Evolutionary conservation across 345 rosid genomes (phyloP).

Genomic region (Bruguiera sexangula): DNA sequence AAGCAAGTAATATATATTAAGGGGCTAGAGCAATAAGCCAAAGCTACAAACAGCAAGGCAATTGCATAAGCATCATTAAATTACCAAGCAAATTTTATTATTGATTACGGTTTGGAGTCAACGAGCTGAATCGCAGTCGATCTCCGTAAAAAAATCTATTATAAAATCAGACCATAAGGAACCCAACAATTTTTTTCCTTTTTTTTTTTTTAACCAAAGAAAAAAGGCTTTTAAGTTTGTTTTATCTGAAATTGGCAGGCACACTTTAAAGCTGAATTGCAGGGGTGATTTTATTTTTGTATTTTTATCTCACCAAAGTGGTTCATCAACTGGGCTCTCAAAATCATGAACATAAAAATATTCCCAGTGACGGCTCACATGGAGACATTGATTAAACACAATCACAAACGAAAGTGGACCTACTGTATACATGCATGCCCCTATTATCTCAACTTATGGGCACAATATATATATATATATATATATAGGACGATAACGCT

Average conservation of each 20-base stretch:
- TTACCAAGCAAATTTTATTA: too few relatives aligned
- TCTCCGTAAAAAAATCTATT: too few relatives aligned
- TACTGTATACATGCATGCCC: not conserved
- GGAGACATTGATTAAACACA: not conserved
- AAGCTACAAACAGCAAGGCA: too few relatives aligned
- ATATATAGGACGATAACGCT: not conserved
- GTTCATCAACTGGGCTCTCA: not conserved
- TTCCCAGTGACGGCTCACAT: too few relatives aligned
- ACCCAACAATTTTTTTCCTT: not conserved
- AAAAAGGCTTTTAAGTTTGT: not conserved
- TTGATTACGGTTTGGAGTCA: too few relatives aligned
- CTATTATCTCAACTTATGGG: not conserved
- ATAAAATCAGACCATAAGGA: not conserved
- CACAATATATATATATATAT: too few relatives aligned
- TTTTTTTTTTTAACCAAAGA: not conserved
- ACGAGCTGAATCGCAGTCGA: too few relatives aligned
- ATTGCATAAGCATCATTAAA: too few relatives aligned
- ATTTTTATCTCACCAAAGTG: too few relatives aligned
- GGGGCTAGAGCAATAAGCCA: too few relatives aligned
- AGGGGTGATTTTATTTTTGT: not conserved
- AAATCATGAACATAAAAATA: too few relatives aligned
- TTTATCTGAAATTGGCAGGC: not conserved
- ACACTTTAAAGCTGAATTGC: slow-evolving; percentile 6
- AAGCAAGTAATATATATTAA: too few relatives aligned
- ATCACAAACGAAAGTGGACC: not conserved